phyloP scores from a whole-genome alignment of 2,329 filamentous ascomycete genomes.

The Aspergillus puulaauensis region DNA sequence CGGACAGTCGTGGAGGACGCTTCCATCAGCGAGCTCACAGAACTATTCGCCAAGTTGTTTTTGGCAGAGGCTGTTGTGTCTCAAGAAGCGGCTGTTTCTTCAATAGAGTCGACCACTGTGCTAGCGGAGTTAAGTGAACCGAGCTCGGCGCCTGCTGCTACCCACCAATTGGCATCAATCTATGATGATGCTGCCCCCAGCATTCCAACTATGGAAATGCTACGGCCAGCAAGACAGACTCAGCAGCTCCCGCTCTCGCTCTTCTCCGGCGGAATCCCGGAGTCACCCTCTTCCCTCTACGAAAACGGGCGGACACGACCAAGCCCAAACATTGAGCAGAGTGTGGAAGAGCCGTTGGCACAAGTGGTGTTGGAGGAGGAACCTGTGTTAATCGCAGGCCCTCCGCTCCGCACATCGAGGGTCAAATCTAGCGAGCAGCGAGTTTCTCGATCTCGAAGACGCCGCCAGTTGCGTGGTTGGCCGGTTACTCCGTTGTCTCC shows the following conservation, averaged over 20 bases:
- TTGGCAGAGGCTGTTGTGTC: constrained; percentile 9
- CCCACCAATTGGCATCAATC: background rate
- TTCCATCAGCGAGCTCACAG: constrained; percentile 8
- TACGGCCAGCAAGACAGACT: constrained; percentile 1
- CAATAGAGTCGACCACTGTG: constrained; percentile 7
- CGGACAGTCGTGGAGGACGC: constrained; percentile 12
- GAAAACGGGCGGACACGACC: background rate
- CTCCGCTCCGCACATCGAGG: constrained; percentile 11
- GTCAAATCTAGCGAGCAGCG: constrained; percentile 2
- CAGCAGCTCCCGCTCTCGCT: constrained; percentile 8
- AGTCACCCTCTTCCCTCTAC: constrained; percentile 9
- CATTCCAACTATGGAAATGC: background rate
- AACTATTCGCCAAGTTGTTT: constrained; percentile 8
- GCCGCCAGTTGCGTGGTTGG: background rate
- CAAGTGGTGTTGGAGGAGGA: constrained; percentile 16
- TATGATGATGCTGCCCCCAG: background rate
- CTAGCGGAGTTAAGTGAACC: constrained; percentile 12
- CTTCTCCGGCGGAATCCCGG: constrained; percentile 2
- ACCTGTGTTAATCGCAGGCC: constrained; percentile 7
- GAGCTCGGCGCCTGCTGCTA: constrained; percentile 1
- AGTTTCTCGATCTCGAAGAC: background rate
- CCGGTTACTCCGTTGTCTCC: constrained; percentile 11
- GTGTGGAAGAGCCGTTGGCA: constrained; percentile 13
- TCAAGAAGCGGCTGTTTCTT: constrained; percentile 10
- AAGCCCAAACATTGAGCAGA: background rate